Evolutionary conservation across 2,329 filamentous ascomycete genomes (phyloP), one percentile per base, ranked within the genome.

Genomic region (Exophiala viscosa): DNA sequence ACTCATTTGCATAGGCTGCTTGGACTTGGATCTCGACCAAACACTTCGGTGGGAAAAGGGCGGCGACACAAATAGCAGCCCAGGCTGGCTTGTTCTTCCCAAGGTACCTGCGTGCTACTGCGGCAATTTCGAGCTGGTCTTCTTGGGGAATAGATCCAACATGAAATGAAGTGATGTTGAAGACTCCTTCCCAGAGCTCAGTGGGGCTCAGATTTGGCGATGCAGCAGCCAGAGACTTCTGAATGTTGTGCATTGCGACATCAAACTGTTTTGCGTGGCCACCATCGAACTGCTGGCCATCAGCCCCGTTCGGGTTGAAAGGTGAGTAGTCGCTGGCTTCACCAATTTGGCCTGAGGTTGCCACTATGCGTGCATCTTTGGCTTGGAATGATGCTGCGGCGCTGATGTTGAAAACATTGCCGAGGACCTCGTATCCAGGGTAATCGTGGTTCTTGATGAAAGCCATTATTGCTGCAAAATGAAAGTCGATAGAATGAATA

Each of bases 341-440:
- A 3, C 50, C 50, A 15, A 52, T 48, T 36, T 52, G 50, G 7
- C 50, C 50, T 9, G 34, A 40, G 9, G 38, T 42, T 5, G 50
- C 50, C 9, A 52, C 50, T 23, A 52, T 52, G 5, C 50, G 43
- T 3, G 50, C 50, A 15, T 42, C 18, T 36, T 52, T 48, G 35
- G 23, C 23, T 20, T 48, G 11, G 31, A 52, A 52, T 6, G 50
- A 52, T 9, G 44, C 34, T 20, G 50, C 54, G 3, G 50, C 64
- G 7, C 59, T 65, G 3, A 64, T 66, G 42, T 40, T 67, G 54
- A 64, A 67, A 35, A 66, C 66, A 3, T 48, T 65, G n/a, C 60
- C 63, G 1, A 65, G 57, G 52, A 53, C 36, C 2, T 63, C 64
- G 10, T 46, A 65, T 18, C 35, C 59, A 23, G 61, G 63, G 5